Percentiles rank a stretch among this genome's conserved stretches.
phyloP scores from a whole-genome alignment of 2,329 filamentous ascomycete genomes.

The Aspergillus sp. region DNA sequence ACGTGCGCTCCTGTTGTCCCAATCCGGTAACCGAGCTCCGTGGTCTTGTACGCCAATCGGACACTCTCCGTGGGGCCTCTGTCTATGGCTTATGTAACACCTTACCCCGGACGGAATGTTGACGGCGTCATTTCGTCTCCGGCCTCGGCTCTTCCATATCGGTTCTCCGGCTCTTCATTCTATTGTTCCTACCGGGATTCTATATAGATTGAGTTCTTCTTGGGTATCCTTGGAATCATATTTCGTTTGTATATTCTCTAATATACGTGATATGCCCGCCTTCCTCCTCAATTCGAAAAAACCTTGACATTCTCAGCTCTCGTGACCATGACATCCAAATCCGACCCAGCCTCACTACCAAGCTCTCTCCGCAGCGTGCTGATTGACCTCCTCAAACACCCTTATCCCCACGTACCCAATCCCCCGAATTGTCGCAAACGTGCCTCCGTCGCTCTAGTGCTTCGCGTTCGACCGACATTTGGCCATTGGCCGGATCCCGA shows the following conservation, averaged over 20 bases:
- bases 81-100: too few species aligned
- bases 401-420: conserved; percentile 45
- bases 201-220: too few species aligned
- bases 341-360: conserved; percentile 16
- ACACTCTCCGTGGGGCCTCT: background rate
- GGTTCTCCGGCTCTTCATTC: background rate
- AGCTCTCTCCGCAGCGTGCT: conserved; percentile 31
- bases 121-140: background rate
- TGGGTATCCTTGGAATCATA: too few species aligned
- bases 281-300: background rate
- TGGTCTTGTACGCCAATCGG: background rate
- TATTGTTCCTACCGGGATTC: background rate
- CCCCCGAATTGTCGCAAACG: conserved; percentile 53
- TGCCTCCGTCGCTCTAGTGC: conserved; percentile 64
- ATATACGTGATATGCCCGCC: too few species aligned
- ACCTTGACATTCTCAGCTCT: background rate
- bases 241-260: background rate
- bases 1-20: background rate
- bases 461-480: conserved; percentile 60
- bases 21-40: background rate
- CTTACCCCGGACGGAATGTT: too few species aligned
- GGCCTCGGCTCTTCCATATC: background rate
- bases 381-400: conserved; percentile 30
- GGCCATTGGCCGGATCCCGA: conserved; percentile 48
- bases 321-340: background rate